Evolutionary conservation across 2,329 filamentous ascomycete species (phyloP).

Genomic region (Cryphonectria parasitica): DNA sequence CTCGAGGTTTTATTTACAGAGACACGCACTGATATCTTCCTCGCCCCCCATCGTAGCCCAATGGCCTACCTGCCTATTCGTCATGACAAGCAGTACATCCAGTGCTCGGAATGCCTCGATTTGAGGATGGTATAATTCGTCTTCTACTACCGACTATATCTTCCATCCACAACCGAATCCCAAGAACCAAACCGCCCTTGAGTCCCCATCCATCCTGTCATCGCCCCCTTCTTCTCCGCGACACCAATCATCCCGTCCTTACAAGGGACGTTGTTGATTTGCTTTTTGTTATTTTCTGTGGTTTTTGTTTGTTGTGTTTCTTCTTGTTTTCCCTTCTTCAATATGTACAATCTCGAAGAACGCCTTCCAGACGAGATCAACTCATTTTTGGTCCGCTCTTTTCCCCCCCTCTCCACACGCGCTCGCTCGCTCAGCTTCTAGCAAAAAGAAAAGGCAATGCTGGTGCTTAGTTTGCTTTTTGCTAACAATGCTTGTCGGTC

Average conservation of each 20-base stretch:
- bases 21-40: no score
- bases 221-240: neutral
- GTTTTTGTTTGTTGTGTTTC: neutral
- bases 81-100: neutral
- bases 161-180: neutral
- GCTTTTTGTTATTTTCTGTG: neutral
- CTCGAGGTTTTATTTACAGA: no score
- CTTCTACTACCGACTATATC: slow-evolving; percentile 6
- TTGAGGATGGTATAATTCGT: neutral
- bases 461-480: neutral
- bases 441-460: neutral
- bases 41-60: neutral
- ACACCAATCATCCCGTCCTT: neutral
- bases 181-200: neutral
- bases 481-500: slow-evolving; percentile 18
- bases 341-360: neutral
- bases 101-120: neutral
- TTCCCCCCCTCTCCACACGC: neutral
- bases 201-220: neutral
- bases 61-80: neutral
- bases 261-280: neutral
- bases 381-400: neutral
- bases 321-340: neutral
- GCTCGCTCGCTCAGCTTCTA: neutral
- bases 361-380: neutral